phyloP scores from a whole-genome alignment of 2,329 filamentous ascomycete genomes.

The Pestalotiopsis sp. region DNA sequence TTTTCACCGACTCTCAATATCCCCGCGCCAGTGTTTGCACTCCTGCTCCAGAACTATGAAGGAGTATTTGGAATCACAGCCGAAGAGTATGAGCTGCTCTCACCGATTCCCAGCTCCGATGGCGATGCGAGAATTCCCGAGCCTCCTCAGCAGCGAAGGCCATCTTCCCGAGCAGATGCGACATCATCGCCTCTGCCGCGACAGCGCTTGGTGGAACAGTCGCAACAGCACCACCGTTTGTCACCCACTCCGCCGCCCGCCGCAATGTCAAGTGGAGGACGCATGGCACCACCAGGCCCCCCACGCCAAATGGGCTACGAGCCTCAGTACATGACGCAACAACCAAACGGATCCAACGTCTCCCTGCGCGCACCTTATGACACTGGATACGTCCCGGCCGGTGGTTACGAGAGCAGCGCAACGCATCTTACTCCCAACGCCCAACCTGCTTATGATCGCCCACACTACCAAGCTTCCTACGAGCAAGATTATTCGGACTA shows the following conservation, averaged over 20 bases:
- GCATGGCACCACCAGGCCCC: conserved; percentile 44
- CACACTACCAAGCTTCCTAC: conserved; percentile 29
- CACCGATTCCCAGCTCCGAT: conserved; percentile 38
- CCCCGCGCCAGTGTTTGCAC: conserved; percentile 88
- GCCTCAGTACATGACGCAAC: conserved; percentile 42
- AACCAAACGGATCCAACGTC: conserved; percentile 28
- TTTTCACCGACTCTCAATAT: conserved; percentile 98
- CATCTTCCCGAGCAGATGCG: conserved; percentile 52
- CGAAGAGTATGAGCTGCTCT: conserved; percentile 63
- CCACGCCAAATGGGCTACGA: conserved; percentile 45
- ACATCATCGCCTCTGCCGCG: conserved; percentile 52
- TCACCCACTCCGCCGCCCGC: conserved; percentile 54
- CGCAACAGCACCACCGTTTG: conserved; percentile 36
- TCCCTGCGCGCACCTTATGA: conserved; percentile 49
- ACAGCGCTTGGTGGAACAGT: conserved; percentile 48
- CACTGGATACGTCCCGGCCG: conserved; percentile 37
- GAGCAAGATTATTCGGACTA: conserved; percentile 36
- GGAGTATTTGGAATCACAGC: conserved; percentile 78
- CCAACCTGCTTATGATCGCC: conserved; percentile 41
- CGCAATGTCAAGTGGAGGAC: conserved; percentile 31
- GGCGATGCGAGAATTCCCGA: conserved; percentile 31
- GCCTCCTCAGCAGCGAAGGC: conserved; percentile 43
- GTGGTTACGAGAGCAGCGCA: conserved; percentile 36
- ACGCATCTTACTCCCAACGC: conserved; percentile 11
- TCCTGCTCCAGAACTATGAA: conserved; percentile 89